Percentiles rank a stretch among this genome's conserved stretches.
phyloP scores from a whole-genome alignment of 1,139 yeast genomes.

The Yamadazyma dushanensis region DNA sequence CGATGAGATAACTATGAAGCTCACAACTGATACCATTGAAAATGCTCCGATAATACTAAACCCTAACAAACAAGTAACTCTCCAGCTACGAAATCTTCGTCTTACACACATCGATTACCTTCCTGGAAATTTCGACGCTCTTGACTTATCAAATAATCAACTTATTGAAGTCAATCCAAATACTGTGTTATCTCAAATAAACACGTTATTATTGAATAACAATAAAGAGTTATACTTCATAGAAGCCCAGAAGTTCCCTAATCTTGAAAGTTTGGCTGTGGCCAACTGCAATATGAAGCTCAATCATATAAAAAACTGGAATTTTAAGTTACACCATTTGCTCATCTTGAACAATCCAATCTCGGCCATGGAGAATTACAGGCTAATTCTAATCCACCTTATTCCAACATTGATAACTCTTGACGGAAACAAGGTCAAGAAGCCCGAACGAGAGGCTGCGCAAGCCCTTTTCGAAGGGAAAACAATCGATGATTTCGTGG shows the following conservation, averaged over 20 bases:
- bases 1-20: conserved; percentile 26
- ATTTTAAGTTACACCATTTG: conserved; percentile 46
- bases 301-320: conserved; percentile 31
- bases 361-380: conserved; percentile 51
- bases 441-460: conserved; percentile 51
- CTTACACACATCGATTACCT: conserved; percentile 37
- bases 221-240: conserved; percentile 42
- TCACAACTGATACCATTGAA: conserved; percentile 34
- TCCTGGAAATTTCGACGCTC: conserved; percentile 42
- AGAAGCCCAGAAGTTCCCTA: conserved; percentile 33
- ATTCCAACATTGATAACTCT: conserved; percentile 62
- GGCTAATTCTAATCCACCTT: conserved; percentile 59
- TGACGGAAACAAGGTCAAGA: conserved; percentile 66
- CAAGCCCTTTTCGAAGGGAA: conserved; percentile 43
- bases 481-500: conserved; percentile 9
- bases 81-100: conserved; percentile 35
- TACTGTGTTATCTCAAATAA: conserved; percentile 44
- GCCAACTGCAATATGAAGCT: conserved; percentile 49
- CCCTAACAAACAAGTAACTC: conserved; percentile 37
- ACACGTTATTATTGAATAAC: conserved; percentile 54
- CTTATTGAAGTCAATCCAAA: conserved; percentile 48
- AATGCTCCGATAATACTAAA: conserved; percentile 34
- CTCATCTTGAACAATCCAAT: conserved; percentile 65
- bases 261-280: conserved; percentile 50
- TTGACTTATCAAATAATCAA: conserved; percentile 71